phyloP scores from a whole-genome alignment of 108 stramenopile genomes.

The Epipyxis sp. region DNA sequence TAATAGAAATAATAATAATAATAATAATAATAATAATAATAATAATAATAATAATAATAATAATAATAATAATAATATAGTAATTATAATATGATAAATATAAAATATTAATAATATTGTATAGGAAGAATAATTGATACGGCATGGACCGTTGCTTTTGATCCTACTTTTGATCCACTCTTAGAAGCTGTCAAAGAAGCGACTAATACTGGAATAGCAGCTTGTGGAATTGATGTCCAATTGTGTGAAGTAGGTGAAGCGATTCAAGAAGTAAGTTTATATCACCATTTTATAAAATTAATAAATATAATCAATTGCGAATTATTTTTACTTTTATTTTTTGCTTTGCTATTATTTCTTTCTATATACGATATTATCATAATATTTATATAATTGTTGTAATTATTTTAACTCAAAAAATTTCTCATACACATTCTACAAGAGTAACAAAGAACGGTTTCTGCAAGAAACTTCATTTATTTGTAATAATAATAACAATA shows the following conservation, averaged over 20 bases:
- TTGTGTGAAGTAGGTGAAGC: constrained; percentile 92
- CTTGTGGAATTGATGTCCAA: constrained; percentile 92
- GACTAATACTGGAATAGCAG: constrained; percentile 82
- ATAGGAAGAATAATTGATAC: constrained; percentile 98
- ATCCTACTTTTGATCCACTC: constrained; percentile 82
- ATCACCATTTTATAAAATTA: background rate
- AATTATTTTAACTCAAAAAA: too few species aligned
- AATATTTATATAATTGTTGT: constrained; percentile 45
- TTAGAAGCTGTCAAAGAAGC: constrained; percentile 88
- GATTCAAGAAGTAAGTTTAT: constrained; percentile 72
- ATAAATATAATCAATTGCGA: background rate
- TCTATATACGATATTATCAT: constrained; percentile 5
- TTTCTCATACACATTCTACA: too few species aligned
- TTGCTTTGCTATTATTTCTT: background rate
- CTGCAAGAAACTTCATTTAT: too few species aligned
- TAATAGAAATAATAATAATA: too few species aligned
- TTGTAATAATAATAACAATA: too few species aligned
- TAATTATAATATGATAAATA: too few species aligned
- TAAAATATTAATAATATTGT: too few species aligned
- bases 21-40: too few species aligned
- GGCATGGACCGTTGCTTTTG: constrained; percentile 95
- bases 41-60: too few species aligned
- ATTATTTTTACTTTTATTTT: background rate
- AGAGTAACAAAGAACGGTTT: too few species aligned
- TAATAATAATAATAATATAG: too few species aligned